A percentile compares a stretch with the other conserved stretches of the same genome.
Conservation (phyloP, 2,329 filamentous ascomycete genomes). For the Mycosphaerelloides madeirae region DNA sequence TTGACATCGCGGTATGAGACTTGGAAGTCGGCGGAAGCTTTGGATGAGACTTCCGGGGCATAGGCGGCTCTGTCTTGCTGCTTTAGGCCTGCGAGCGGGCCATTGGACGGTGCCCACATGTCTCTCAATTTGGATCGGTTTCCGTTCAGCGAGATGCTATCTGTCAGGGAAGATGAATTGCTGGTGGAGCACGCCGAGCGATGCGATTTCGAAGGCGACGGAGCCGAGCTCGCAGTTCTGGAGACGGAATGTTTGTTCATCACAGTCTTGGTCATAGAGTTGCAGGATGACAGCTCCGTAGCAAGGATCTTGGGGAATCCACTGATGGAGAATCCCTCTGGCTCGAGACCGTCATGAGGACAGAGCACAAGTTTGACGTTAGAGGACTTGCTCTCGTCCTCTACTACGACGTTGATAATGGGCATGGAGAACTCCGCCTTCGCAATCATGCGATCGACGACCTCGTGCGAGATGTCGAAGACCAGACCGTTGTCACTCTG, state of each 20-base stretch:
- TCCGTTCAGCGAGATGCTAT: not conserved
- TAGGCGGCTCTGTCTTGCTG: not conserved
- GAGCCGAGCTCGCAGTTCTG: not conserved
- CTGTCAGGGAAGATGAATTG: not conserved
- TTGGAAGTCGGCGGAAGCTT: not conserved
- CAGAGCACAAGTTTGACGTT: slow-evolving; percentile 1
- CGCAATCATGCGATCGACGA: not conserved
- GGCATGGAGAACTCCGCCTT: not conserved
- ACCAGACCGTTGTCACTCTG: not conserved
- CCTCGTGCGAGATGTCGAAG: not conserved
- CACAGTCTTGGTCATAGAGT: not conserved
- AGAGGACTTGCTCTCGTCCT: not conserved
- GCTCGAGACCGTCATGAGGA: not conserved
- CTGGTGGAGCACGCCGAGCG: not conserved
- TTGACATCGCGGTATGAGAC: not conserved
- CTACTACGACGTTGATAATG: not conserved
- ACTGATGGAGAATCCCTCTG: not conserved
- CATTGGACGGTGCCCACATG: not conserved
- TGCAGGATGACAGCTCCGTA: not conserved
- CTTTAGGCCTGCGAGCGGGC: not conserved
- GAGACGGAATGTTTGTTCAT: not conserved
- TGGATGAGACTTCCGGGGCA: not conserved
- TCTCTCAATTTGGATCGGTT: not conserved
- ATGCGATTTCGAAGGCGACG: not conserved
- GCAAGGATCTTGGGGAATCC: not conserved